Conservation (phyloP, 176 grass and related monocot species). For the Miscanthus lutarioriparius region DNA sequence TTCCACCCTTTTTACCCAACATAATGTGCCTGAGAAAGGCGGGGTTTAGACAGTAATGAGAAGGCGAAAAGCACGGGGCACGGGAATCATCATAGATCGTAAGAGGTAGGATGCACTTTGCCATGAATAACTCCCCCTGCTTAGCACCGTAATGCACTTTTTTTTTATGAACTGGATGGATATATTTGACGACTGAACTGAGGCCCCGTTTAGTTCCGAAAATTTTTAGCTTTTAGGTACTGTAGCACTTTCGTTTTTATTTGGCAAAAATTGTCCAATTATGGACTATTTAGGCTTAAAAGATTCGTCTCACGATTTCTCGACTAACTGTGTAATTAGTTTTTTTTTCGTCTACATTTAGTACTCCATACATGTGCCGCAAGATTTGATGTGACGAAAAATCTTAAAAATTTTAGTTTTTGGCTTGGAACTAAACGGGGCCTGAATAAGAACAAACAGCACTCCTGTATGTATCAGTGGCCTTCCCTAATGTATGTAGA, state of each 20-base stretch:
- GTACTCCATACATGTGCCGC: too few relatives aligned
- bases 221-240: too few relatives aligned
- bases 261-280: too few relatives aligned
- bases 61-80: background rate
- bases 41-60: constrained; percentile 8
- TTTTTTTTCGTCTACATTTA: too few relatives aligned
- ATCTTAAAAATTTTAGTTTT: too few relatives aligned
- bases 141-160: background rate
- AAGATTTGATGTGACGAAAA: too few relatives aligned
- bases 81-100: background rate
- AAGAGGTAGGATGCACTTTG: background rate
- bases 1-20: constrained; percentile 35
- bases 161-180: background rate
- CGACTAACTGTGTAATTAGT: too few relatives aligned
- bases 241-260: too few relatives aligned
- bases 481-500: constrained; percentile 23
- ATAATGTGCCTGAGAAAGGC: constrained; percentile 32
- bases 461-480: background rate
- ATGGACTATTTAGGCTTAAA: too few relatives aligned
- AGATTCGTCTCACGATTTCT: too few relatives aligned
- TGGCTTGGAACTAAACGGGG: too few relatives aligned
- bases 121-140: background rate
- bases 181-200: background rate
- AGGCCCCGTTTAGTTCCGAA: too few relatives aligned
- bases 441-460: constrained; percentile 6